Base-by-base conservation (phyloP, 2,329 filamentous ascomycete genomes). In the Plectosphaerella sp. region DNA sequence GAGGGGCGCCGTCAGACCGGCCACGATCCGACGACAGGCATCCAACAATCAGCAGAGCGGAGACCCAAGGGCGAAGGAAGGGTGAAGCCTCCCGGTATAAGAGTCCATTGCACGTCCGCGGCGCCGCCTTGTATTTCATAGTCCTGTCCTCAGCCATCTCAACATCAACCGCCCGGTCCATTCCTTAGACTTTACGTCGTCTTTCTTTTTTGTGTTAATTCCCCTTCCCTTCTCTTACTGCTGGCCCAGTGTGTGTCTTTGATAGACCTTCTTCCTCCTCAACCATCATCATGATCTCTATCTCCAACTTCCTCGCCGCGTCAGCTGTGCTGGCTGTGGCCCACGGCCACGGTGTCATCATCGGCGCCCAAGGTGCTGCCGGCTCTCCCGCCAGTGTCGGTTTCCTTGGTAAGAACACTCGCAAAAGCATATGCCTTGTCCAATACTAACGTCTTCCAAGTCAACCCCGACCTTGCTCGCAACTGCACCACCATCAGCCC, bases 401-500 rank as follows among this genome's bases (percentile, higher is more conserved):
- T n/a, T 79, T 78, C 60, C 66, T 74, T 64, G 74, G 76, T 74
- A 61, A 48, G 57, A 47, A 5, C 11, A 25, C 16, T 15, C 14
- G n/a, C 16, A 48, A n/a, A 47, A 11, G 24, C 20, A n/a, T 9
- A 58, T 45, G 58, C 36, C 15, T 3, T 14, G 24, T 1, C 42
- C 8, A 15, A 12, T 12, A 47, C 48, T 52, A 43, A 45, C 43
- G 48, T 15, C 18, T 35, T n/a, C 11, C 54, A 77, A 77, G 76
- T 86, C 54, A 75, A 80, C 58, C 66, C 74, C 41, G 67, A 67
- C 52, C 74, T 84, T 58, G 79, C 84, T 25, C 77, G 84, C 56
- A 83, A 86, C 64, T 85, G 83, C 65, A 84, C 81, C 15, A 71
- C 72, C 51, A 83, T 85, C 69, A 82, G 75, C 64, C 83, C 84